These are phyloP conservation scores for Camelina laxa DNA, from an alignment of 345 rosid genomes.

Conservation along the genomic window DNA sequence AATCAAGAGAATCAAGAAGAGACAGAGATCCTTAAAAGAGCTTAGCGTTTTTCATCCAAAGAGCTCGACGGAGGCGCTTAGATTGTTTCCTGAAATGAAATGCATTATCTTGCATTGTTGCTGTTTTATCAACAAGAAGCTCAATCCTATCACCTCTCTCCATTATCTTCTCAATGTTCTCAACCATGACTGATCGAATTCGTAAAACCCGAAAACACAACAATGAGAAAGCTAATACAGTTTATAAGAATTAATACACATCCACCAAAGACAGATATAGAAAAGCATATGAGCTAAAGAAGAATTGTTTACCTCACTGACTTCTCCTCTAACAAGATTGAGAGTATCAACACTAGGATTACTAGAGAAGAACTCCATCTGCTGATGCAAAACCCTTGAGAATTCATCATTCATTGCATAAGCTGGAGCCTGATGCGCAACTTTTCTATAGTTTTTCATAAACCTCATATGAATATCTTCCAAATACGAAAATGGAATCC, in stretches of 20 bases:
- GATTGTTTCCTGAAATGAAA: no score
- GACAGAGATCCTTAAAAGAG: no score
- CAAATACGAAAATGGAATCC: slow-evolving; percentile 98
- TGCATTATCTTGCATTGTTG: no score
- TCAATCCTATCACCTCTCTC: slow-evolving; percentile 97
- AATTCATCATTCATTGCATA: slow-evolving; percentile 99
- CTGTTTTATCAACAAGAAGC: no score
- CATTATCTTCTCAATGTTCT: slow-evolving; percentile 92
- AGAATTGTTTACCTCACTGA: slow-evolving; percentile 86
- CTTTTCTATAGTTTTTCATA: slow-evolving; percentile 93
- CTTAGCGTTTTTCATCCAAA: no score
- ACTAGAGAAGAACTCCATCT: slow-evolving; percentile 97
- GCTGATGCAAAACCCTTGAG: slow-evolving; percentile 97
- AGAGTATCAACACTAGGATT: slow-evolving; percentile 90
- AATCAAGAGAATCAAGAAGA: no score
- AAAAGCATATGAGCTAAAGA: background rate
- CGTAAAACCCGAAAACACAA: slow-evolving; percentile 38
- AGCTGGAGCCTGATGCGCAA: slow-evolving; percentile 84
- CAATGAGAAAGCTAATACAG: background rate
- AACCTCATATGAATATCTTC: slow-evolving; percentile 95
- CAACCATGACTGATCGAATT: slow-evolving; percentile 95
- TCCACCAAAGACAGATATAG: background rate
- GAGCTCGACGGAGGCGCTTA: no score
- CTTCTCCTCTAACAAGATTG: slow-evolving; percentile 93
- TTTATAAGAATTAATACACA: no score